Evolutionary conservation across 1,139 yeast genomes (phyloP).

Genomic region (Hanseniaspora uvarum): DNA sequence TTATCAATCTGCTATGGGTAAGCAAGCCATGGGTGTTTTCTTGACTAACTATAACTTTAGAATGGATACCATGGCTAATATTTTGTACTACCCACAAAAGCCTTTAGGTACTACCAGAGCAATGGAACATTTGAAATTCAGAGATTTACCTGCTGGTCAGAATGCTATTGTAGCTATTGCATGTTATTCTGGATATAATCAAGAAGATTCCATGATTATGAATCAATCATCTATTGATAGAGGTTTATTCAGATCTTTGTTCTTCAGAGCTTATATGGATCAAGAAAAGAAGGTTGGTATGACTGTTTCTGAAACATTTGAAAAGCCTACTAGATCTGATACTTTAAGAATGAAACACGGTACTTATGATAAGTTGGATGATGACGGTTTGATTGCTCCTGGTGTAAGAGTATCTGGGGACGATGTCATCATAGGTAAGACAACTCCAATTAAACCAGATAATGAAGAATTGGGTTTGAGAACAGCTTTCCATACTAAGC

Average conservation of each 20-base stretch:
- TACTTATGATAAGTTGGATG: constrained; percentile 93
- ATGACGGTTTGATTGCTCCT: constrained; percentile 95
- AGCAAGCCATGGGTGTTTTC: constrained; percentile 99
- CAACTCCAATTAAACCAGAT: constrained; percentile 97
- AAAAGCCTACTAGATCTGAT: constrained; percentile 88
- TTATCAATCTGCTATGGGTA: constrained; percentile 99
- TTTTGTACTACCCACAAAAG: constrained; percentile 92
- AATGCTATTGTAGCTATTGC: constrained; percentile 96
- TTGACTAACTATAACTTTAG: constrained; percentile 89
- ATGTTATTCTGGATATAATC: constrained; percentile 97
- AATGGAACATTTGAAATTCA: constrained; percentile 92
- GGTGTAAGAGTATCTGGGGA: constrained; percentile 98
- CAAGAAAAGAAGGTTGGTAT: constrained; percentile 97
- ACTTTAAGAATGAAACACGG: constrained; percentile 94
- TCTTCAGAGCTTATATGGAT: constrained; percentile 96
- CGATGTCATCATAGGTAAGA: constrained; percentile 95
- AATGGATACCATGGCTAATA: constrained; percentile 99
- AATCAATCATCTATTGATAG: constrained; percentile 95
- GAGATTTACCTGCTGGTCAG: constrained; percentile 98
- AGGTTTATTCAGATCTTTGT: constrained; percentile 88
- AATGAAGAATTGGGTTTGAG: constrained; percentile 97
- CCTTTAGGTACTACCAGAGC: constrained; percentile 99
- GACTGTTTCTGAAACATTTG: constrained; percentile 93
- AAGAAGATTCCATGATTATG: constrained; percentile 99
- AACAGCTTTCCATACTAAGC: constrained; percentile 92